A percentile compares a stretch with the other conserved stretches of the same genome.
These are phyloP conservation scores for Gaeumannomyces tritici DNA, from an alignment of 2,329 filamentous ascomycete species.

Conservation along the genomic window DNA sequence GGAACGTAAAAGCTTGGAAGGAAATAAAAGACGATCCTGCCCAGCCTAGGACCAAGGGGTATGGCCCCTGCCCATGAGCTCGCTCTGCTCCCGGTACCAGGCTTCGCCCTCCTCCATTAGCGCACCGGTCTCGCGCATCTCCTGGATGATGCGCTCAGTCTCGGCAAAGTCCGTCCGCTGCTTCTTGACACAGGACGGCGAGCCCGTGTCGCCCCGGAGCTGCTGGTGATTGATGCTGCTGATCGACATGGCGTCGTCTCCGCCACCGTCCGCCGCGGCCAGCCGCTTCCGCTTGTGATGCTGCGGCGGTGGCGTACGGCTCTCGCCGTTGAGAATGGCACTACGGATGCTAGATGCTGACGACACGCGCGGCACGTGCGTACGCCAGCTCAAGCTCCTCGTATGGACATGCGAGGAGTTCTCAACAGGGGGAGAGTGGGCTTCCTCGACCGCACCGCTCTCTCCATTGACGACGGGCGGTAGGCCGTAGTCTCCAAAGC, in stretches of 20 bases:
- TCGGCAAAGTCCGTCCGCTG: slow-evolving; percentile 12
- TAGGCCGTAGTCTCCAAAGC: slow-evolving; percentile 26
- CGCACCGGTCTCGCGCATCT: slow-evolving; percentile 30
- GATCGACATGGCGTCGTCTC: neutral
- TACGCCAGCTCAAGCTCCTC: neutral
- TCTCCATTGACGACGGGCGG: slow-evolving; percentile 5
- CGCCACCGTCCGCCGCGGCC: slow-evolving; percentile 2
- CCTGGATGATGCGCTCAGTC: slow-evolving; percentile 26
- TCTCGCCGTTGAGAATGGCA: neutral
- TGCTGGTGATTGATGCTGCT: slow-evolving; percentile 1
- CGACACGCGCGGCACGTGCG: neutral
- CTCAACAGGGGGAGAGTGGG: neutral
- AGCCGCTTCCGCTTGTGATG: slow-evolving; percentile 9
- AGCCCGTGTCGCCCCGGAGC: slow-evolving; percentile 3
- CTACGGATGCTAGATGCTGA: neutral
- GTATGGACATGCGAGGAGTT: neutral
- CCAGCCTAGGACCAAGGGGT: slow-evolving; percentile 2
- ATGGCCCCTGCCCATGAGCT: slow-evolving; percentile 19
- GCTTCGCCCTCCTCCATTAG: slow-evolving; percentile 36
- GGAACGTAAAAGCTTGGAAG: neutral
- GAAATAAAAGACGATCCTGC: neutral
- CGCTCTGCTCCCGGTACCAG: slow-evolving; percentile 37
- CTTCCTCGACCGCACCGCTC: neutral
- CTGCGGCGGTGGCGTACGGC: neutral
- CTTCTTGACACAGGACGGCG: slow-evolving; percentile 14